phyloP scores from a whole-genome alignment of 805 yeast genomes.

The Debaryomyces maramus region DNA sequence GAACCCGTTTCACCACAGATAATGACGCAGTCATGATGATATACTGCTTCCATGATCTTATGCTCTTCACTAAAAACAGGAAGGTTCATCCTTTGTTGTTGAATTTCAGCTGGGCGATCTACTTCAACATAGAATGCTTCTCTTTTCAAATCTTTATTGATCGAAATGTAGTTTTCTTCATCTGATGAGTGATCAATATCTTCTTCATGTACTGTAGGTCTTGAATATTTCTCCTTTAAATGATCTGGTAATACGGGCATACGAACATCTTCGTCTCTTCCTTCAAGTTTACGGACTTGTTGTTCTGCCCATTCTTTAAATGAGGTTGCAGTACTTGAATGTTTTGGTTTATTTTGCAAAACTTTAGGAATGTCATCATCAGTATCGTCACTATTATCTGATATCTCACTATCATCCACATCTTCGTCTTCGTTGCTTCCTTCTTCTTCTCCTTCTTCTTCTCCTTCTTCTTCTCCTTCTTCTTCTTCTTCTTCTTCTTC shows the following conservation, averaged over 20 bases:
- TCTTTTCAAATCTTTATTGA: slow-evolving; percentile 53
- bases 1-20: slow-evolving; percentile 98
- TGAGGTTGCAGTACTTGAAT: slow-evolving; percentile 44
- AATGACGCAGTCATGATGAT: slow-evolving; percentile 85
- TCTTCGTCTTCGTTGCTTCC: slow-evolving; percentile 30
- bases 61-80: slow-evolving; percentile 94
- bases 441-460: slow-evolving; percentile 27
- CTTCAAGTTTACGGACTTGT: slow-evolving; percentile 65
- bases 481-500: slow-evolving; percentile 17
- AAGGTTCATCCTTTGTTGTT: slow-evolving; percentile 62
- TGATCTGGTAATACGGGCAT: slow-evolving; percentile 49
- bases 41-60: slow-evolving; percentile 90
- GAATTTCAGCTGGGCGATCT: slow-evolving; percentile 64
- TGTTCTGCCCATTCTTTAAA: slow-evolving; percentile 90
- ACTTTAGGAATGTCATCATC: slow-evolving; percentile 34
- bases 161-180: slow-evolving; percentile 58
- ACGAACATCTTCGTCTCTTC: slow-evolving; percentile 45
- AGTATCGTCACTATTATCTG: slow-evolving; percentile 26
- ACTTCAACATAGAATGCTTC: slow-evolving; percentile 70
- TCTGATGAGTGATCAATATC: slow-evolving; percentile 72
- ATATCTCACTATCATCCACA: slow-evolving; percentile 32
- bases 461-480: slow-evolving; percentile 28
- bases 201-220: slow-evolving; percentile 61
- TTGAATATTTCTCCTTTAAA: slow-evolving; percentile 43
- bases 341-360: slow-evolving; percentile 43